Percentiles rank a stretch among this genome's conserved stretches.
Conservation (phyloP, 306 rosid genomes). For the Pueraria montana region DNA sequence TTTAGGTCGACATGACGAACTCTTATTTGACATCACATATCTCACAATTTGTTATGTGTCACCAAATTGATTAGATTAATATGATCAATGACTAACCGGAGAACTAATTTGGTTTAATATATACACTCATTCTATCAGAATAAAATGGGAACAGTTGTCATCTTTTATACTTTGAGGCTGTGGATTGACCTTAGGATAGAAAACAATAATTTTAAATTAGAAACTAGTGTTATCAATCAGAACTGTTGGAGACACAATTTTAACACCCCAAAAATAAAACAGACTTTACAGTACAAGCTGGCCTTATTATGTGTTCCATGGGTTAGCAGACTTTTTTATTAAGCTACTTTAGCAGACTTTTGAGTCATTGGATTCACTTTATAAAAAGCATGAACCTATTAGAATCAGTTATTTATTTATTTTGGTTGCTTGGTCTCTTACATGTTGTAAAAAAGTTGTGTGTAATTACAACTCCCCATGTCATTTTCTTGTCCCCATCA, state of each 20-base stretch:
- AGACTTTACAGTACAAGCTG: not conserved
- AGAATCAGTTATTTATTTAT: constrained; percentile 13
- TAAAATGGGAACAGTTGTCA: not conserved
- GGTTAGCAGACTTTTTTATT: constrained; percentile 17
- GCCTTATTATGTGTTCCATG: not conserved
- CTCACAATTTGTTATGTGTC: too few relatives aligned
- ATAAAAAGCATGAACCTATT: not conserved
- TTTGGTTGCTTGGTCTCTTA: constrained; percentile 21
- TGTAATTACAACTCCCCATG: not conserved
- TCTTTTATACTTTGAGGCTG: not conserved
- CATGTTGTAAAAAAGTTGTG: not conserved
- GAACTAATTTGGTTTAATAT: too few relatives aligned
- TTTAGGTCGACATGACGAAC: too few relatives aligned
- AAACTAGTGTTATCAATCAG: constrained; percentile 1
- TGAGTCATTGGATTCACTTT: constrained; percentile 10
- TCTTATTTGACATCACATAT: too few relatives aligned
- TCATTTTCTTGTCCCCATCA: constrained; percentile 11
- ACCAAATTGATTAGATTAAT: too few relatives aligned
- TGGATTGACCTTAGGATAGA: not conserved
- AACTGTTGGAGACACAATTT: constrained; percentile 8
- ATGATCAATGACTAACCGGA: too few relatives aligned
- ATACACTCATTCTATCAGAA: constrained; percentile 4
- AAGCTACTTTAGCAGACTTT: not conserved
- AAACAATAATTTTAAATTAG: constrained; percentile 6
- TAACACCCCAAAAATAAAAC: not conserved